Evolutionary conservation across 2,329 filamentous ascomycete species (phyloP).

Genomic region (Calycina herbarum): DNA sequence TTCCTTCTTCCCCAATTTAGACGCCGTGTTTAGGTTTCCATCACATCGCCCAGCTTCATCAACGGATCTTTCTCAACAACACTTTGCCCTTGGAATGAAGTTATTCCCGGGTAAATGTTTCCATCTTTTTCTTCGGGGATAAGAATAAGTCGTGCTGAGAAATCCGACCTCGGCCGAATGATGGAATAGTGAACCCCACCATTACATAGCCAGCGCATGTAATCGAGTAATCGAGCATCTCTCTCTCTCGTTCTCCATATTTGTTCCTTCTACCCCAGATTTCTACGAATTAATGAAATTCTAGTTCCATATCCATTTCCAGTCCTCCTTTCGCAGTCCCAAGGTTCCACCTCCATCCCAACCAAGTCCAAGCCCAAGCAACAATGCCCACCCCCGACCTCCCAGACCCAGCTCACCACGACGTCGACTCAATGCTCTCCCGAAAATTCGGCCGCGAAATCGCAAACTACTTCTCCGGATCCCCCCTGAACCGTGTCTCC

Average conservation of each 20-base stretch:
- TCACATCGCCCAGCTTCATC: too few species aligned
- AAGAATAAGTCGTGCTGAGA: background rate
- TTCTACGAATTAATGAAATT: background rate
- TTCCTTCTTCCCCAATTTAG: too few species aligned
- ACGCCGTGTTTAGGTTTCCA: too few species aligned
- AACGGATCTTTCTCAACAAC: too few species aligned
- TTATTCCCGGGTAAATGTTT: too few species aligned
- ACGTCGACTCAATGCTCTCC: constrained; percentile 59
- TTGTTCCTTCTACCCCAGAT: background rate
- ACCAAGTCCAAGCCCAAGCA: constrained; percentile 3
- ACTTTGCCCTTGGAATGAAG: too few species aligned
- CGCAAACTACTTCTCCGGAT: constrained; percentile 82
- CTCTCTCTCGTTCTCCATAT: background rate
- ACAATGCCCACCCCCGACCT: constrained; percentile 37
- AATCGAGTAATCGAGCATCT: background rate
- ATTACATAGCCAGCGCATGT: constrained; percentile 19
- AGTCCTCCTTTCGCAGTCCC: background rate
- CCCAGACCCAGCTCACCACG: constrained; percentile 35
- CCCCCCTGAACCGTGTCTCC: constrained; percentile 74
- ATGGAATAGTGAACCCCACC: constrained; percentile 17
- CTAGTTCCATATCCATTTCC: background rate
- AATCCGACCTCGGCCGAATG: constrained; percentile 2
- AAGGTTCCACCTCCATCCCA: background rate
- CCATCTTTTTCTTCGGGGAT: background rate
- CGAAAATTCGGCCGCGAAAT: constrained; percentile 77